Evolutionary conservation across 2,329 filamentous ascomycete genomes (phyloP).

Genomic region (Mycosphaerella sp.): DNA sequence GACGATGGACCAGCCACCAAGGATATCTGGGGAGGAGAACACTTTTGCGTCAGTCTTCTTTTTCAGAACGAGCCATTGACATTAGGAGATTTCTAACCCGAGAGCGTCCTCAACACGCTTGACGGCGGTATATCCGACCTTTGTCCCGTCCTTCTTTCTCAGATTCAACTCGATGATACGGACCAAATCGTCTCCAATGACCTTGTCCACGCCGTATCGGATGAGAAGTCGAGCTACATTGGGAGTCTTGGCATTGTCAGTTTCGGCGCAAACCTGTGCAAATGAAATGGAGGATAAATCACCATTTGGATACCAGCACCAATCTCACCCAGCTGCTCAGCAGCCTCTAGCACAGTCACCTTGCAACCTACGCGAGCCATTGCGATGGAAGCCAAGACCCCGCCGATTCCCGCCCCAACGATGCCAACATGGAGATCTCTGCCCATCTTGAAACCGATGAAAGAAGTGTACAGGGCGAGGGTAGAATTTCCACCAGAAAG

Average conservation of each 20-base stretch:
- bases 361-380: conserved; percentile 32
- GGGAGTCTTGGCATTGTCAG: conserved; percentile 35
- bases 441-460: conserved; percentile 3
- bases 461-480: neutral
- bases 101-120: conserved; percentile 31
- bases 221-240: conserved; percentile 39
- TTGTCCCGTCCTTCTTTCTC: conserved; percentile 36
- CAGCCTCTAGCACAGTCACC: conserved; percentile 39
- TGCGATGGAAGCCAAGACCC: conserved; percentile 38
- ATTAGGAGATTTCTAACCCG: conserved; percentile 3
- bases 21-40: conserved; percentile 22
- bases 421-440: conserved; percentile 24
- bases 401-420: conserved; percentile 36
- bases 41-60: too few species aligned
- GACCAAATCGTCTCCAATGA: conserved; percentile 39
- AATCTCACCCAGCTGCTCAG: conserved; percentile 35
- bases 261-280: neutral
- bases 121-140: conserved; percentile 36
- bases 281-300: conserved; percentile 31
- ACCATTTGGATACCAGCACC: conserved; percentile 26
- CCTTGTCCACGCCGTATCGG: conserved; percentile 37
- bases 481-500: neutral
- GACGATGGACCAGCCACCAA: conserved; percentile 45
- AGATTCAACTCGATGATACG: conserved; percentile 38
- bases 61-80: too few species aligned